These are phyloP conservation scores for Aspergillus sp. DNA, from an alignment of 2,329 filamentous ascomycete genomes.

Conservation along the genomic window DNA sequence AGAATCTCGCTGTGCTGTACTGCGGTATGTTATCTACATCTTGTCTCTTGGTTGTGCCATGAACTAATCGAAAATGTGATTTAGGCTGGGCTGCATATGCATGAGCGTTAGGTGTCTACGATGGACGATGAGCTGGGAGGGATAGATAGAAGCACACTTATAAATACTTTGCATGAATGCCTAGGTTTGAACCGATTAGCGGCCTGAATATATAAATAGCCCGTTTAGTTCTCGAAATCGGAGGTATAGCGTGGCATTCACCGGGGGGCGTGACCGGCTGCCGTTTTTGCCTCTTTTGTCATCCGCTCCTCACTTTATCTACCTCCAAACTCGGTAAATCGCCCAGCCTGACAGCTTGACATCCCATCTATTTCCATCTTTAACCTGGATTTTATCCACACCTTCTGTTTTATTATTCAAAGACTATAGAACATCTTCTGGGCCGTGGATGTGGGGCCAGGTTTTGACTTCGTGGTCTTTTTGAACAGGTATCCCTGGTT, in stretches of 20 bases:
- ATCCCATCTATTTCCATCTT: neutral
- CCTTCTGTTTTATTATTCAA: neutral
- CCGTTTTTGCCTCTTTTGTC: slow-evolving; percentile 3
- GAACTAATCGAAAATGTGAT: neutral
- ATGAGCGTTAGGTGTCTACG: slow-evolving; percentile 11
- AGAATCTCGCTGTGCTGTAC: slow-evolving; percentile 87
- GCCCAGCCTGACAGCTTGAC: neutral
- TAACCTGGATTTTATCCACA: neutral
- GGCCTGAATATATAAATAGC: neutral
- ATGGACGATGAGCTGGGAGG: neutral
- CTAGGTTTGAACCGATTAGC: neutral
- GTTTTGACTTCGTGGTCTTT: neutral
- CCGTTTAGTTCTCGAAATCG: neutral
- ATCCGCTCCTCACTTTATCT: neutral
- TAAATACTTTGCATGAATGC: neutral
- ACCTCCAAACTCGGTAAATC: neutral
- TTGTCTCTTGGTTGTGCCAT: neutral
- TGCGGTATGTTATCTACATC: slow-evolving; percentile 56
- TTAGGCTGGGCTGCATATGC: slow-evolving; percentile 55
- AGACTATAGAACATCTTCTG: too few relatives aligned
- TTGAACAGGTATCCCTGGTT: too few relatives aligned
- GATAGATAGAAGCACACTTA: neutral
- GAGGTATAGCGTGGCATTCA: neutral
- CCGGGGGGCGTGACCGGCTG: neutral
- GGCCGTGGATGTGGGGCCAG: too few relatives aligned